Percentiles rank a stretch among this genome's conserved stretches.
Evolutionary conservation across 768 basidiomycete species (phyloP).

Genomic region (Lactarius tabidus): DNA sequence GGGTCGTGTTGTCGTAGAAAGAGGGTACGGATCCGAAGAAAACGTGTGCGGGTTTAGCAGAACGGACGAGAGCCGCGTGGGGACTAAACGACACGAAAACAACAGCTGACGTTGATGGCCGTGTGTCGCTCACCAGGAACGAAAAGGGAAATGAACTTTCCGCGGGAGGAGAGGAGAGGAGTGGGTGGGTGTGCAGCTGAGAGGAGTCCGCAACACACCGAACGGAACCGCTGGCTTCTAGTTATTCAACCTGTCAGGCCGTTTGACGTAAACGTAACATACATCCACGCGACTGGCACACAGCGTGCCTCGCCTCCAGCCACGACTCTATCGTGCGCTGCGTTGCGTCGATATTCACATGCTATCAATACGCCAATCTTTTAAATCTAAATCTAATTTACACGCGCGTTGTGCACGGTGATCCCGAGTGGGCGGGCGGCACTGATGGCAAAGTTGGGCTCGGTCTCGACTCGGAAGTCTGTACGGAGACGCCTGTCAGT

Average conservation of each 20-base stretch:
- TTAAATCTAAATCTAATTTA: neutral
- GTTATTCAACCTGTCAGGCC: neutral
- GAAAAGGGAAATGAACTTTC: neutral
- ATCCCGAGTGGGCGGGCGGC: neutral
- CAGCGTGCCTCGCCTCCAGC: no score
- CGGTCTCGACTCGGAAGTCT: no score
- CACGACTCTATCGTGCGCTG: conserved; percentile 2
- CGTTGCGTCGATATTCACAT: conserved; percentile 3
- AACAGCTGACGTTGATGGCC: neutral
- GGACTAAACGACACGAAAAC: neutral
- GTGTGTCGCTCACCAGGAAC: conserved; percentile 7
- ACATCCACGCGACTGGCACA: neutral
- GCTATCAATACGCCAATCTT: neutral
- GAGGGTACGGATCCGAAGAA: neutral
- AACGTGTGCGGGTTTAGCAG: conserved; percentile 8
- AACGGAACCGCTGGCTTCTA: neutral
- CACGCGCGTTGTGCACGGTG: neutral
- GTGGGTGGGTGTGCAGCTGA: neutral
- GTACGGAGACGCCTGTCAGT: neutral
- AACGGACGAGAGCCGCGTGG: conserved; percentile 8
- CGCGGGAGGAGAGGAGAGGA: neutral
- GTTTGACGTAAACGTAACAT: conserved; percentile 16
- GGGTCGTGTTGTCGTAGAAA: conserved; percentile 2
- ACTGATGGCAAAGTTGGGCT: no score
- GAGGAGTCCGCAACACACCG: neutral